Evolutionary conservation across 208 protist genomes (phyloP).

Genomic region (Borovskyia barvae): DNA sequence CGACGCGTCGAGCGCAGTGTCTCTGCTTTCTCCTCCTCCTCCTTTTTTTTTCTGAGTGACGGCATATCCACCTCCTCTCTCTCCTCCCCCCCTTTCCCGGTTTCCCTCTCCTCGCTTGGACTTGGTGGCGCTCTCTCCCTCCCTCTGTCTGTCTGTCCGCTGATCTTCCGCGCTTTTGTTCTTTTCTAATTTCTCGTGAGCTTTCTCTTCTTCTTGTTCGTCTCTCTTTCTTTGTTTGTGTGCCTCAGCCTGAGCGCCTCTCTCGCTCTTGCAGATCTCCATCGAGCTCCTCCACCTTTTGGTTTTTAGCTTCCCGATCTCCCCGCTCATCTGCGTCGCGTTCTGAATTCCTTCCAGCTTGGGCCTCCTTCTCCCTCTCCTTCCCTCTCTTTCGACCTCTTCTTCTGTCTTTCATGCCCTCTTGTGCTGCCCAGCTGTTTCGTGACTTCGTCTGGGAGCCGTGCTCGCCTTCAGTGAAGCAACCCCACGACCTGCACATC

Average conservation of each 20-base stretch:
- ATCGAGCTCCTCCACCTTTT: neutral
- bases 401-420: too few relatives aligned
- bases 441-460: conserved; percentile 26
- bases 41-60: too few relatives aligned
- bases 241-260: too few relatives aligned
- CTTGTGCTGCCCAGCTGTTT: conserved; percentile 62
- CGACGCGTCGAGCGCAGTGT: too few relatives aligned
- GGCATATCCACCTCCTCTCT: neutral
- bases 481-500: conserved; percentile 36
- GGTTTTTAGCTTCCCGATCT: neutral
- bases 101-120: too few relatives aligned
- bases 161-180: too few relatives aligned
- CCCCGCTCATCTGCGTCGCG: neutral
- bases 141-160: too few relatives aligned
- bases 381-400: conserved; percentile 4
- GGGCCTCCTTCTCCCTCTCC: too few relatives aligned
- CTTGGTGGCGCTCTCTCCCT: too few relatives aligned
- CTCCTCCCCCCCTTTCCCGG: conserved; percentile 8
- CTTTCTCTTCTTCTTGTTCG: neutral
- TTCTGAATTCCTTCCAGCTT: neutral
- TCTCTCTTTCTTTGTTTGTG: conserved; percentile 6
- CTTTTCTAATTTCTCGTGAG: neutral
- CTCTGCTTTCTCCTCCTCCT: too few relatives aligned
- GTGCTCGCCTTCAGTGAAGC: conserved; percentile 7
- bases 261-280: neutral